Base-by-base conservation (phyloP, 805 yeast genomes). In the Starmerella floris region DNA sequence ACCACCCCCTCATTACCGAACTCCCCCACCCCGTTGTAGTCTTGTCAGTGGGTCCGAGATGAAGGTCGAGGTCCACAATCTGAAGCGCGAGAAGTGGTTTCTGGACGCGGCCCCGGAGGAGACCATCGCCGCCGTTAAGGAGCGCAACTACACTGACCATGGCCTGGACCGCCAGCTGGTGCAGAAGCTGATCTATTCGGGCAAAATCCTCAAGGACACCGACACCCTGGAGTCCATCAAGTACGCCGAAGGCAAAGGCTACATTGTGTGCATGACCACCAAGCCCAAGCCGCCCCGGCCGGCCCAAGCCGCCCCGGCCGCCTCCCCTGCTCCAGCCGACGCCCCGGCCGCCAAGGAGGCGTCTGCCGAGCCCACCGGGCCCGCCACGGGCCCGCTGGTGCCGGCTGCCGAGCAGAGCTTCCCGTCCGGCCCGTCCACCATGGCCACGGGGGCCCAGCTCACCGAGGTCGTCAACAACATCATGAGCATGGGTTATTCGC, bases 401-500 rank as follows among this genome's bases (percentile, higher is more conserved):
- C 31, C 30, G 11, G 13, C 33, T 15, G 3, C 32, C 5, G 38
- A 30, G 6, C n/a, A 8, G 45, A 55, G 17, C 19, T 11, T 31
- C 10, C 23, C 36, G 10, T 21, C 44, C 37, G 65, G 62, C 38
- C 66, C 67, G 10, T 56, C 62, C 11, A 61, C 65, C 5, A 56
- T 55, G 58, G 82, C 93, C 20, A 74, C 76, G 26, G 96, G 96
- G 11, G 61, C 72, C 31, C 78, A 78, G 46, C 73, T 95, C 53
- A 84, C 82, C 54, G 73, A 43, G 25, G 83, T 93, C 27, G 73
- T 88, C 44, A 70, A 69, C 45, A 79, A 79, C 58, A 85, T 91
- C 61, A 74, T 85, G 77, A 96, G 83, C 52, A 85, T 91, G 96
- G 98, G 98, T 8, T 91, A 85, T 58, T 83, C 80, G 23, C 76